phyloP scores from a whole-genome alignment of 352 stramenopile species.

The Phytophthora citrophthora region DNA sequence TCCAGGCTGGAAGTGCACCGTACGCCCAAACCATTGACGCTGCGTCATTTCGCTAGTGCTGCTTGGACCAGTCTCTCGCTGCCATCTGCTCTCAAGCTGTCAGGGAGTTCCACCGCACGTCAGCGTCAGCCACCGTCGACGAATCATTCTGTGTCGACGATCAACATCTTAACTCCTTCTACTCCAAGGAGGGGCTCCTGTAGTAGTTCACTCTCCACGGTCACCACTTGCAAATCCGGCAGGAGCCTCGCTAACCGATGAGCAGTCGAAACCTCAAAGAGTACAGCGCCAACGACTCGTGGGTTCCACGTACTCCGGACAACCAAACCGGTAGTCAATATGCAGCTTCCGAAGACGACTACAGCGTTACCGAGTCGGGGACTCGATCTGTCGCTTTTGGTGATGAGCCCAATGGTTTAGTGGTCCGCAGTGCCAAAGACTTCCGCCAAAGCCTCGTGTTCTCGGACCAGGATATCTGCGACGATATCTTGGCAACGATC shows the following conservation, averaged over 20 bases:
- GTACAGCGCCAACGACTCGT: slow-evolving; percentile 11
- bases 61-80: no score
- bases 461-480: slow-evolving; percentile 60
- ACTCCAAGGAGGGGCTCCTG: slow-evolving; percentile 7
- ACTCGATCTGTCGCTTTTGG: slow-evolving; percentile 24
- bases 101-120: slow-evolving; percentile 19
- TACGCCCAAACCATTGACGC: no score
- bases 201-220: neutral
- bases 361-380: slow-evolving; percentile 20
- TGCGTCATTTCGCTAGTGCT: slow-evolving; percentile 2
- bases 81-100: slow-evolving; percentile 23
- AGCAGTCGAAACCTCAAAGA: slow-evolving; percentile 18
- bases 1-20: no score
- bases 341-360: slow-evolving; percentile 22
- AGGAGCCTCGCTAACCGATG: slow-evolving; percentile 12
- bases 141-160: slow-evolving; percentile 27
- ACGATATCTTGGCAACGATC: slow-evolving; percentile 67
- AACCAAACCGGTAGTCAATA: slow-evolving; percentile 23
- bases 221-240: slow-evolving; percentile 32
- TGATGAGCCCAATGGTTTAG: slow-evolving; percentile 28
- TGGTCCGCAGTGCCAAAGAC: slow-evolving; percentile 28
- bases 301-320: slow-evolving; percentile 11
- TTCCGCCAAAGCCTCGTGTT: slow-evolving; percentile 45
- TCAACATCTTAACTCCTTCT: neutral
- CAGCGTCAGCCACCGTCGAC: slow-evolving; percentile 24